Evolutionary conservation across 768 basidiomycete genomes (phyloP), one percentile per base, ranked within the genome.

Genomic region (Suillus weaverae): DNA sequence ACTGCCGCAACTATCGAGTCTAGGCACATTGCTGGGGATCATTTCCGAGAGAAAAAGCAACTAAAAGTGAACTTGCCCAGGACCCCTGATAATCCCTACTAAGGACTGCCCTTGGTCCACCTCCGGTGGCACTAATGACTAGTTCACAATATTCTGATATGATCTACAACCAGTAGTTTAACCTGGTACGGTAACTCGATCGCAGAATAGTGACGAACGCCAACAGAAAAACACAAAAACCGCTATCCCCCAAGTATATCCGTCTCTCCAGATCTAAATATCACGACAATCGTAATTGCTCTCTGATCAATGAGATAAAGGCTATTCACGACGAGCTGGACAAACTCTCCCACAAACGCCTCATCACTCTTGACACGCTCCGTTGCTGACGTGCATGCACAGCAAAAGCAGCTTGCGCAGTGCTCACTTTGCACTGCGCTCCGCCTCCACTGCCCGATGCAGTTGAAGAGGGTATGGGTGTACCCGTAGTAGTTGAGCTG

Each of bases 361-460:
- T 71, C 76, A 77, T 77, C 32, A 77, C 66, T 13, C 74, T 76
- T 39, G 72, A 73, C 59, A 76, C 50, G 51, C 73, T 72, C 20
- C 73, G 72, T 1, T 73, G 76, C 16, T 66, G 70, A 53, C 50
- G 64, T 39, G 63, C 48, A 38, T 62, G 20, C 7, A 64, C 10
- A 14, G 13, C 26, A 38, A 68, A 51, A 41, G 63, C 62, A n/a
- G 32, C 14, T 33, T 55, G 44, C 39, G 57, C 55, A 54, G 66
- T 69, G 68, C 70, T 69, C 46, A 74, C 69, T 61, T 67, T 69
- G 64, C 74, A 74, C 9, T 65, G 62, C 26, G 61, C 62, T 35
- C 63, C 62, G 36, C 56, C 41, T 43, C 64, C 66, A 20, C 57
- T 30, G 20, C 46, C 62, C 26, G 63, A 43, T 35, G 71, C 66